Evolutionary conservation across 2,329 filamentous ascomycete species (phyloP), one percentile per base, ranked within the genome.

Genomic region (Cytospora piceae): DNA sequence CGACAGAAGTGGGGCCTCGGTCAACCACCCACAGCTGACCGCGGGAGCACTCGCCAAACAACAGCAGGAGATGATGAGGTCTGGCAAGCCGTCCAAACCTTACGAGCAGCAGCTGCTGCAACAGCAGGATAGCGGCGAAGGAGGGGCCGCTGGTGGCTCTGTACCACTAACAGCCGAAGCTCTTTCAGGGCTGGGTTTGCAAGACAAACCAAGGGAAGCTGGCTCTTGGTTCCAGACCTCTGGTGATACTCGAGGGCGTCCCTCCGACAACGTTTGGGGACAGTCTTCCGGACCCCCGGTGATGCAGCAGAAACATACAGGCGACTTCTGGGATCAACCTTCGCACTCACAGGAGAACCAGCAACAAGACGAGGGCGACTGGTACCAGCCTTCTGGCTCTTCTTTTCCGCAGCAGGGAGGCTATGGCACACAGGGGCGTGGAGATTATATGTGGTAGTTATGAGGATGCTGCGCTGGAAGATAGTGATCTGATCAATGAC

Each of bases 141-240:
- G 15, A 57, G 29, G 11, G 9, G 27, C 14, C 37, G 61, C 39
- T 22, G 29, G 8, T 24, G n/a, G 9, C 5, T 5, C n/a, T n/a
- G 6, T 31, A 22, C 29, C 61, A 20, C 61, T 63, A 17, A 63
- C 61, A 6, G 31, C 61, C 6, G 53, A 57, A 15, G 61, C 53
- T 31, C 61, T 63, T 20, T 37, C 61, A 15, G 15, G 22, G 17
- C 53, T 63, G 17, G 31, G 57, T 22, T 29, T 57, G 22, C 53
- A 63, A 51, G 53, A 63, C n/a, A 34, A 57, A 12, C 53, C 9
- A 22, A 22, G 9, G 4, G 46, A 17, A 55, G 20, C 9, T 12
- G 49, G 17, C 12, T 20, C 29, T 15, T 57, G 61, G 61, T 9
- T 27, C 17, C 39, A 58, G 31, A 4, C 11, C 20, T 52, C 53